phyloP scores from a whole-genome alignment of 2,329 filamentous ascomycete genomes.

The Penicillium sp. region DNA sequence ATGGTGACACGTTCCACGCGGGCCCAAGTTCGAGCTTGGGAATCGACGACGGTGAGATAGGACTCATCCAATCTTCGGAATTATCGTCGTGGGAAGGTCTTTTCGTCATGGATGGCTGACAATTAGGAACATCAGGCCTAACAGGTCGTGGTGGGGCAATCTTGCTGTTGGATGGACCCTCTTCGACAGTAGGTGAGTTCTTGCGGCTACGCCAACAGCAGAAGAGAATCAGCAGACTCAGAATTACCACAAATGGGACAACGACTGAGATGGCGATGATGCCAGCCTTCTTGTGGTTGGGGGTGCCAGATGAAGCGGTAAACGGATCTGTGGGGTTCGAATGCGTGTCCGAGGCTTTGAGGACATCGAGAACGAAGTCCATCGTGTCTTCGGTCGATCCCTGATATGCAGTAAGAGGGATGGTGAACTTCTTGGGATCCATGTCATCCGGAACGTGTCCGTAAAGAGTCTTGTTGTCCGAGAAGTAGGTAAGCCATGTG shows the following conservation, averaged over 20 bases:
- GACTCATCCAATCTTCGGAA: slow-evolving; percentile 24
- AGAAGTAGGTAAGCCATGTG: slow-evolving; percentile 53
- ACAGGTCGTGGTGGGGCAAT: slow-evolving; percentile 21
- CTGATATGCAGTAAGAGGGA: slow-evolving; percentile 47
- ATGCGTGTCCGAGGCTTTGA: slow-evolving; percentile 23
- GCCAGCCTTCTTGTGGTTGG: slow-evolving; percentile 34
- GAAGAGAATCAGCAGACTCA: slow-evolving; percentile 33
- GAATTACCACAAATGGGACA: slow-evolving; percentile 34
- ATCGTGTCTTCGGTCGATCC: slow-evolving; percentile 43
- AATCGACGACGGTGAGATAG: slow-evolving; percentile 29
- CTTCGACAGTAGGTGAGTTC: slow-evolving; percentile 23
- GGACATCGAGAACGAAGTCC: slow-evolving; percentile 44
- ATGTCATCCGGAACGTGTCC: slow-evolving; percentile 50
- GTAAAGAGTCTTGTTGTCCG: slow-evolving; percentile 44
- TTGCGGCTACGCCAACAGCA: slow-evolving; percentile 38
- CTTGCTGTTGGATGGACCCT: slow-evolving; percentile 27
- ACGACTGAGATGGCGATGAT: slow-evolving; percentile 41
- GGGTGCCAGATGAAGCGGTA: slow-evolving; percentile 18
- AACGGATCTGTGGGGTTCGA: slow-evolving; percentile 20
- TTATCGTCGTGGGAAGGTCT: slow-evolving; percentile 21
- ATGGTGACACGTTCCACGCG: slow-evolving; percentile 33
- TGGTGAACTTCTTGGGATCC: slow-evolving; percentile 40
- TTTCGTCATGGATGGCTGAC: slow-evolving; percentile 25
- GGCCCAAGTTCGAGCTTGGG: slow-evolving; percentile 39
- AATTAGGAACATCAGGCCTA: slow-evolving; percentile 25